Evolutionary conservation across 1,139 yeast species (phyloP).

Genomic region (Meyerozyma elateridarum): DNA sequence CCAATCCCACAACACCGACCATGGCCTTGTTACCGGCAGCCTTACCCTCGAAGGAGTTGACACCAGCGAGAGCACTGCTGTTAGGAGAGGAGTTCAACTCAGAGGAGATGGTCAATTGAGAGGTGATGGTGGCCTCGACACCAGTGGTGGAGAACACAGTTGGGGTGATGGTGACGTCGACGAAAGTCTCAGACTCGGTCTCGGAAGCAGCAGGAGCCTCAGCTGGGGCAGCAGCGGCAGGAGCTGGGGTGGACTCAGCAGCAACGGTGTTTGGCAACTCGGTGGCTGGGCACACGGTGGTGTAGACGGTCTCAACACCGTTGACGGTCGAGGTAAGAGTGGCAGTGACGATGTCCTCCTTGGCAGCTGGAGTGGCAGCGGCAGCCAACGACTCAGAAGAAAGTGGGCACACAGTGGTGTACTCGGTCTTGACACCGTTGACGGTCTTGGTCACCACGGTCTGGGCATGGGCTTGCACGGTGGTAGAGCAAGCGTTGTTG

Average conservation of each 20-base stretch:
- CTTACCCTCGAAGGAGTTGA: slow-evolving; percentile 23
- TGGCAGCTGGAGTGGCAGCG: slow-evolving; percentile 8
- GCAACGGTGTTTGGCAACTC: slow-evolving; percentile 8
- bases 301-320: slow-evolving; percentile 16
- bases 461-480: slow-evolving; percentile 11
- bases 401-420: slow-evolving; percentile 16
- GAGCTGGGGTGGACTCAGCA: slow-evolving; percentile 6
- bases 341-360: slow-evolving; percentile 5
- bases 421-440: slow-evolving; percentile 14
- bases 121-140: slow-evolving; percentile 31
- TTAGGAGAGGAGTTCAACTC: slow-evolving; percentile 17
- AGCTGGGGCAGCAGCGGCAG: slow-evolving; percentile 8
- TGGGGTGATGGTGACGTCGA: slow-evolving; percentile 26
- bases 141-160: slow-evolving; percentile 33
- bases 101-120: slow-evolving; percentile 31
- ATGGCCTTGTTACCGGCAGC: slow-evolving; percentile 24
- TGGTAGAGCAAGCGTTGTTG: slow-evolving; percentile 27
- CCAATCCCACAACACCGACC: slow-evolving; percentile 40
- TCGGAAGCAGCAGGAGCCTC: slow-evolving; percentile 13
- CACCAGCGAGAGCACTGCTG: slow-evolving; percentile 14
- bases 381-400: slow-evolving; percentile 11
- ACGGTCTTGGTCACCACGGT: slow-evolving; percentile 15
- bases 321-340: slow-evolving; percentile 13
- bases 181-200: slow-evolving; percentile 15
- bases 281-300: slow-evolving; percentile 19